phyloP scores from a whole-genome alignment of 257 asterid species.

The Scutellaria galericulata region DNA sequence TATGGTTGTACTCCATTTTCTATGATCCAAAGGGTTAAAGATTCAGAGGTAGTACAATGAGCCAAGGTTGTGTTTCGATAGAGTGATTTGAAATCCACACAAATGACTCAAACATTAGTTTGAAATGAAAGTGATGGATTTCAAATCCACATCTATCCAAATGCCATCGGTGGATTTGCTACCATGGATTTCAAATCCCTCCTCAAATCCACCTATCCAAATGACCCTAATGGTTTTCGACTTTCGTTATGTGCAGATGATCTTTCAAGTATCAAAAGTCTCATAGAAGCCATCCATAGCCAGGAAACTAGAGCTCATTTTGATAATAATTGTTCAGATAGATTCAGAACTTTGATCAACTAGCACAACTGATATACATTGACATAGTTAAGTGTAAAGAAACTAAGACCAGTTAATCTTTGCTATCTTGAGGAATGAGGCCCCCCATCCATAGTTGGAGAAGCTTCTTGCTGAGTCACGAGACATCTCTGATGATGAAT shows the following conservation, averaged over 20 bases:
- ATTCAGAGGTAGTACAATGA: background rate
- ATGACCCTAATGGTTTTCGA: background rate
- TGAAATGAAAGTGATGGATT: too few relatives aligned
- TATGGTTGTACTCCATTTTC: background rate
- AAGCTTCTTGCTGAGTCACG: constrained; percentile 1
- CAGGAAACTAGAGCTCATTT: too few relatives aligned
- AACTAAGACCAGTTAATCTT: background rate
- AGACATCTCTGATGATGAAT: background rate
- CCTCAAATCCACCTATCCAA: too few relatives aligned
- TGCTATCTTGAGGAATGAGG: background rate
- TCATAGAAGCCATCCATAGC: background rate
- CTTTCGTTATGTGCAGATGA: background rate
- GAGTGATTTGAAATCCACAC: too few relatives aligned
- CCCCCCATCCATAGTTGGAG: background rate
- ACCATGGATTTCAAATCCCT: too few relatives aligned
- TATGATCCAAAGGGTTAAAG: background rate
- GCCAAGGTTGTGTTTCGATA: too few relatives aligned
- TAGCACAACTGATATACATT: background rate
- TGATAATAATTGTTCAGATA: constrained; percentile 2
- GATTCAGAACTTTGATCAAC: constrained; percentile 1
- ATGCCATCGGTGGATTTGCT: too few relatives aligned
- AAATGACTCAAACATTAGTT: too few relatives aligned
- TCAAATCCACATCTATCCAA: too few relatives aligned
- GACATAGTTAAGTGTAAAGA: background rate
- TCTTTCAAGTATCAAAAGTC: background rate